phyloP scores from a whole-genome alignment of 1,284 basidiomycete genomes.

The Inonotus hispidus region DNA sequence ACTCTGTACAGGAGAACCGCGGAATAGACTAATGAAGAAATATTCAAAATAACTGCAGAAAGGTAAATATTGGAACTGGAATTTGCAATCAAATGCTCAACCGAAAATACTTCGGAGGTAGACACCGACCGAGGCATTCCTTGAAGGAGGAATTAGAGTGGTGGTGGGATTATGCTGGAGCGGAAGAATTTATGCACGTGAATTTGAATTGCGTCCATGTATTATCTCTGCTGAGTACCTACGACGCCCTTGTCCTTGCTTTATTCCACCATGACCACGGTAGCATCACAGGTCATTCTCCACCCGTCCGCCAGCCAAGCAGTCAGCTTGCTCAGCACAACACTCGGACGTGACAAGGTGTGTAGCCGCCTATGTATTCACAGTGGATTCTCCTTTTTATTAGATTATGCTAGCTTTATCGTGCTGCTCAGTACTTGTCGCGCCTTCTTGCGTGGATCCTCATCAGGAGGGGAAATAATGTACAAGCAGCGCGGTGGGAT shows the following conservation, averaged over 20 bases:
- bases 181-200: slow-evolving; percentile 2
- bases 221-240: background rate
- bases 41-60: no score
- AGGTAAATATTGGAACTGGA: no score
- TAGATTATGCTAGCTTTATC: slow-evolving; percentile 59
- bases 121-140: background rate
- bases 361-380: slow-evolving; percentile 13
- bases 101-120: background rate
- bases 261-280: slow-evolving; percentile 45
- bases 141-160: background rate
- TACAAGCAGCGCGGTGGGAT: slow-evolving; percentile 67
- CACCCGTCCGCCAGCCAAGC: slow-evolving; percentile 76
- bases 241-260: background rate
- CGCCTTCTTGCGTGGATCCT: slow-evolving; percentile 88
- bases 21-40: background rate
- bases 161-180: background rate
- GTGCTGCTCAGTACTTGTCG: slow-evolving; percentile 88
- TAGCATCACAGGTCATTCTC: slow-evolving; percentile 75
- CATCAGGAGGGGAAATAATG: slow-evolving; percentile 55
- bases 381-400: background rate
- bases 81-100: no score
- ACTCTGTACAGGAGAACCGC: background rate
- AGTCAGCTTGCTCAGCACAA: slow-evolving; percentile 76
- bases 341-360: slow-evolving; percentile 87
- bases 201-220: background rate